These are phyloP conservation scores for Thecaphora frezii DNA, from an alignment of 1,284 basidiomycete genomes.

Conservation along the genomic window DNA sequence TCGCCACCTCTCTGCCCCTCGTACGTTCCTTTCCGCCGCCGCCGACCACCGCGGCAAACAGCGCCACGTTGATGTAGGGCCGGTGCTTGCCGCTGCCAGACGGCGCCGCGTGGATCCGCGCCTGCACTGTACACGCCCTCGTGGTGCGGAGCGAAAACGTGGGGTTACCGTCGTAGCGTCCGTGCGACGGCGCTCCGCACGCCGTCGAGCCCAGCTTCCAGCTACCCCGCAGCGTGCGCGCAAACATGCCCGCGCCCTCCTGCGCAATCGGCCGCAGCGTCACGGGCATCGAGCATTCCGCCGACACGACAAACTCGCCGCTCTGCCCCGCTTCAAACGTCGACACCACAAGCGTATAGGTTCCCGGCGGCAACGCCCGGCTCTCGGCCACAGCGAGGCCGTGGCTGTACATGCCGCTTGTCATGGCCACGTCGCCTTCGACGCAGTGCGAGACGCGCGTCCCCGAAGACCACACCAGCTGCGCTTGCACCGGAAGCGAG, in stretches of 20 bases:
- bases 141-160: slow-evolving; percentile 68
- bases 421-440: slow-evolving; percentile 70
- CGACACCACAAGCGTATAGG: slow-evolving; percentile 79
- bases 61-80: slow-evolving; percentile 23
- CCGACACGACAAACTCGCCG: slow-evolving; percentile 68
- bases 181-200: slow-evolving; percentile 70
- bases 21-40: too few species aligned
- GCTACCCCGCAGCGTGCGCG: slow-evolving; percentile 66
- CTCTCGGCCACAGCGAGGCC: slow-evolving; percentile 69
- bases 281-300: slow-evolving; percentile 65
- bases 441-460: slow-evolving; percentile 64
- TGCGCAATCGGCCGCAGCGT: slow-evolving; percentile 62
- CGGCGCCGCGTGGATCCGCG: too few species aligned
- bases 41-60: slow-evolving; percentile 2
- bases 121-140: too few species aligned
- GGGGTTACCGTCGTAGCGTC: slow-evolving; percentile 70
- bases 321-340: slow-evolving; percentile 74
- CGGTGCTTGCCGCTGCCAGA: slow-evolving; percentile 7
- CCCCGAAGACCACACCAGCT: slow-evolving; percentile 70
- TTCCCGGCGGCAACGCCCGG: slow-evolving; percentile 61
- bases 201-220: slow-evolving; percentile 66
- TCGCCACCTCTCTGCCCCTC: slow-evolving; percentile 13
- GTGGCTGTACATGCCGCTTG: slow-evolving; percentile 79
- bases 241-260: slow-evolving; percentile 90
- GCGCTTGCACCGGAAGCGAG: slow-evolving; percentile 74